phyloP scores from a whole-genome alignment of 768 basidiomycete species.

The Pulveroboletus sp. region DNA sequence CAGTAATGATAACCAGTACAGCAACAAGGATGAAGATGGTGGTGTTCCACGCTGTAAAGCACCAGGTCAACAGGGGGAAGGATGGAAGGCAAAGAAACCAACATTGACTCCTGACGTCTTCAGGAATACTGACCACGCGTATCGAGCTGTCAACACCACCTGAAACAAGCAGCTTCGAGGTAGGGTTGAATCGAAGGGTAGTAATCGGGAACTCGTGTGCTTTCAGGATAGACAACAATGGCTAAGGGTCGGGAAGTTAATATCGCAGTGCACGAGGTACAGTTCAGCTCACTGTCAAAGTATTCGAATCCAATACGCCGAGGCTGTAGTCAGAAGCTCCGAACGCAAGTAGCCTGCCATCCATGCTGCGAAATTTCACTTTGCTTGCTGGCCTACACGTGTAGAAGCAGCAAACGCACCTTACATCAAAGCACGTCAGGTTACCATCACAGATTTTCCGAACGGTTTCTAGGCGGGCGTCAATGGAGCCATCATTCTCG shows the following conservation, averaged over 20 bases:
- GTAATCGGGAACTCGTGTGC: conserved; percentile 96
- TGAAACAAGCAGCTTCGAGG: conserved; percentile 76
- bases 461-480: conserved; percentile 45
- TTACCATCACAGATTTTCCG: conserved; percentile 78
- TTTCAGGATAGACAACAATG: conserved; percentile 81
- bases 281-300: conserved; percentile 59
- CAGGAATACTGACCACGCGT: conserved; percentile 74
- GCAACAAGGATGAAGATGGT: conserved; percentile 42
- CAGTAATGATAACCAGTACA: conserved; percentile 41
- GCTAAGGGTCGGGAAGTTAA: conserved; percentile 45
- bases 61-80: conserved; percentile 30
- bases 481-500: conserved; percentile 65
- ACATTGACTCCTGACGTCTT: conserved; percentile 51
- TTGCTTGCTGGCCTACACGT: conserved; percentile 2
- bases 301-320: conserved; percentile 77
- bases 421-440: conserved; percentile 85
- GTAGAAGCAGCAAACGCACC: conserved; percentile 44
- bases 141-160: conserved; percentile 91
- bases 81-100: conserved; percentile 30
- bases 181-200: conserved; percentile 82
- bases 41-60: conserved; percentile 36
- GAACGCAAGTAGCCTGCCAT: conserved; percentile 81
- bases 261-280: not conserved
- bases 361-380: conserved; percentile 46
- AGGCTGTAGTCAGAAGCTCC: conserved; percentile 87